Conservation (phyloP, 2,329 filamentous ascomycete species). For the Aspergillus pseudoviridinutans region DNA sequence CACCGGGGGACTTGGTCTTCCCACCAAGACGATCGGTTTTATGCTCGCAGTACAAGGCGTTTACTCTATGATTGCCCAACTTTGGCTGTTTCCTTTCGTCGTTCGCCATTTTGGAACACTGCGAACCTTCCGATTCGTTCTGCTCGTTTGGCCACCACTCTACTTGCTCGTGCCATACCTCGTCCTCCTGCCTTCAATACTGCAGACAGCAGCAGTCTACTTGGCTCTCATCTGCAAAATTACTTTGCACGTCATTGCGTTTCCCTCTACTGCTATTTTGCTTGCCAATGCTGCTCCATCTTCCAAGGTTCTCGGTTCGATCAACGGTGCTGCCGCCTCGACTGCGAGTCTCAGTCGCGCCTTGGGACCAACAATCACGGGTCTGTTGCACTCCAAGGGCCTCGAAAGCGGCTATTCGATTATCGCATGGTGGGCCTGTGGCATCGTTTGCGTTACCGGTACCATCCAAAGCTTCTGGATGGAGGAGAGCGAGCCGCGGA, state of each 20-base stretch:
- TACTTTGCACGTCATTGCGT: slow-evolving; percentile 84
- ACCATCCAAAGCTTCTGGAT: slow-evolving; percentile 73
- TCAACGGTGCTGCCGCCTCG: slow-evolving; percentile 89
- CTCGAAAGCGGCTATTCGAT: slow-evolving; percentile 78
- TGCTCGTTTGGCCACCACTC: slow-evolving; percentile 78
- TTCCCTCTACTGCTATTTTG: slow-evolving; percentile 85
- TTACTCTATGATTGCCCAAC: slow-evolving; percentile 83
- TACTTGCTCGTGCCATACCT: slow-evolving; percentile 89
- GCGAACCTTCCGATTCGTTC: slow-evolving; percentile 74
- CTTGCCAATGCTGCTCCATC: slow-evolving; percentile 84
- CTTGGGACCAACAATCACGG: slow-evolving; percentile 83
- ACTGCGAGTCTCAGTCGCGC: slow-evolving; percentile 85
- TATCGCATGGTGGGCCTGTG: slow-evolving; percentile 89
- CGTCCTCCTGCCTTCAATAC: slow-evolving; percentile 68
- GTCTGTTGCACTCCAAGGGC: slow-evolving; percentile 76
- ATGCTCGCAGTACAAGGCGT: slow-evolving; percentile 85
- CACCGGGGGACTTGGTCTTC: slow-evolving; percentile 76
- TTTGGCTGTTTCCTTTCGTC: slow-evolving; percentile 77
- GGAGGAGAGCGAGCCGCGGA: slow-evolving; percentile 54
- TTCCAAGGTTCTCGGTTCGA: slow-evolving; percentile 77
- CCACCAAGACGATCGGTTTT: slow-evolving; percentile 78
- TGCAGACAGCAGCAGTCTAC: slow-evolving; percentile 73
- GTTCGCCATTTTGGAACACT: slow-evolving; percentile 73
- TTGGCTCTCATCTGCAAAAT: slow-evolving; percentile 83
- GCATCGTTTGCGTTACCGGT: slow-evolving; percentile 69